Evolutionary conservation across 148 eudicot species (phyloP).

Genomic region (Mesembryanthemum crystallinum): DNA sequence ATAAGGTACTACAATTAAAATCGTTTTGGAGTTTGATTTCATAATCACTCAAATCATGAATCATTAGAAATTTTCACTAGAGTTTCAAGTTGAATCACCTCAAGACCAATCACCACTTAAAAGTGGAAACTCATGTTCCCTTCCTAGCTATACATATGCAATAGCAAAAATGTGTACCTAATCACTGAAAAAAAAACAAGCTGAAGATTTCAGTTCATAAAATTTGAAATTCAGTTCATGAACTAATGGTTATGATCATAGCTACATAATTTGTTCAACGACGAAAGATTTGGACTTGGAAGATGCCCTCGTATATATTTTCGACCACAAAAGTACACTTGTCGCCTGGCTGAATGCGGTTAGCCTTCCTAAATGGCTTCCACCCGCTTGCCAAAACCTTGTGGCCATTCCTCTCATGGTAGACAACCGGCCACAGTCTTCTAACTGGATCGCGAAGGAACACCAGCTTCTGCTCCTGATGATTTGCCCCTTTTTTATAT

Average conservation of each 20-base stretch:
- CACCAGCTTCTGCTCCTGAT: constrained; percentile 25
- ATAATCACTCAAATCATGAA: too few species aligned
- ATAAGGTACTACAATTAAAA: too few species aligned
- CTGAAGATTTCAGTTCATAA: not conserved
- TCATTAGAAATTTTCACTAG: too few species aligned
- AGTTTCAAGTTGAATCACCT: too few species aligned
- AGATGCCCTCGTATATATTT: constrained; percentile 27
- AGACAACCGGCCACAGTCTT: constrained; percentile 52
- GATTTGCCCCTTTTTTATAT: constrained; percentile 3
- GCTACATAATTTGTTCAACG: not conserved
- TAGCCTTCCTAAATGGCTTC: constrained; percentile 39
- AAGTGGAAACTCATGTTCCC: too few species aligned
- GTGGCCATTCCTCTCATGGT: constrained; percentile 25
- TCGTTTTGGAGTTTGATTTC: too few species aligned
- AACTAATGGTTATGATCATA: not conserved
- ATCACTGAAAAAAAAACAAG: too few species aligned
- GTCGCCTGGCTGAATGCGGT: constrained; percentile 44
- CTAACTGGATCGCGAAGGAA: constrained; percentile 37
- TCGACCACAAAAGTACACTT: constrained; percentile 41
- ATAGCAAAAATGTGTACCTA: not conserved
- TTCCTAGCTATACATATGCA: not conserved
- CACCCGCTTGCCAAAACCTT: constrained; percentile 46
- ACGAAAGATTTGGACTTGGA: constrained; percentile 42
- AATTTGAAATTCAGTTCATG: not conserved
- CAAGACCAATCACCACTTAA: too few species aligned